Evolutionary conservation across 2,329 filamentous ascomycete species (phyloP).

Genomic region (Talaromyces sp.): DNA sequence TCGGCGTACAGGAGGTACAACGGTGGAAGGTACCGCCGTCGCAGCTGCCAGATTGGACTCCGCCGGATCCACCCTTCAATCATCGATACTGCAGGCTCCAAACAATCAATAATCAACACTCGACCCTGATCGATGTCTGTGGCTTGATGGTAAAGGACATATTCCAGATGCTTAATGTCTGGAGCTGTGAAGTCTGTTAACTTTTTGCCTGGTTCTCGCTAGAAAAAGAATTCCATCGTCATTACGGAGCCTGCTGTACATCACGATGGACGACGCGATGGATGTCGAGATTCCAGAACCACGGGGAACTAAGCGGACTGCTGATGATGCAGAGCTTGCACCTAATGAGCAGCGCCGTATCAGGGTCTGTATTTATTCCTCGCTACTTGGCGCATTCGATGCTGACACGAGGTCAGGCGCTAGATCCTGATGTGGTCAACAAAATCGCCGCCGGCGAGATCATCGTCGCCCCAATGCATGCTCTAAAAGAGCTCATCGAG

Average conservation of each 20-base stretch:
- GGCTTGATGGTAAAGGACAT: background rate
- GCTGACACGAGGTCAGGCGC: slow-evolving; percentile 56
- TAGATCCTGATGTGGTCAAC: slow-evolving; percentile 92
- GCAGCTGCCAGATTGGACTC: background rate
- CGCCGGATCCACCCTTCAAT: background rate
- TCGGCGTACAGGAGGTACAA: background rate
- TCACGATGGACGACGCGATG: slow-evolving; percentile 41
- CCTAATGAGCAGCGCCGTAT: slow-evolving; percentile 50
- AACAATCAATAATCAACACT: background rate
- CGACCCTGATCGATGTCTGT: background rate
- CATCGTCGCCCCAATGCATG: slow-evolving; percentile 94
- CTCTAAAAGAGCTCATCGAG: slow-evolving; percentile 92
- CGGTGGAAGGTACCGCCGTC: background rate
- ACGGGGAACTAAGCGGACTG: slow-evolving; percentile 51
- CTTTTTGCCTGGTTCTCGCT: no score
- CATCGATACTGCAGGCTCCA: background rate
- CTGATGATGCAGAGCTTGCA: slow-evolving; percentile 40
- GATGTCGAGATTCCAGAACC: slow-evolving; percentile 38
- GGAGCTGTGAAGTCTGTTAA: background rate
- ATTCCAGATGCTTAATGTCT: no score
- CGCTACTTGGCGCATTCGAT: background rate
- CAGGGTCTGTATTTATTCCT: slow-evolving; percentile 25
- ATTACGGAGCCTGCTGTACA: background rate
- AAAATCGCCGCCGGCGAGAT: slow-evolving; percentile 98
- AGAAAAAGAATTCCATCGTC: background rate